A percentile compares a stretch with the other conserved stretches of the same genome.
These are phyloP conservation scores for Solanum pinnatisectum DNA, from an alignment of 257 asterid species.

Conservation along the genomic window DNA sequence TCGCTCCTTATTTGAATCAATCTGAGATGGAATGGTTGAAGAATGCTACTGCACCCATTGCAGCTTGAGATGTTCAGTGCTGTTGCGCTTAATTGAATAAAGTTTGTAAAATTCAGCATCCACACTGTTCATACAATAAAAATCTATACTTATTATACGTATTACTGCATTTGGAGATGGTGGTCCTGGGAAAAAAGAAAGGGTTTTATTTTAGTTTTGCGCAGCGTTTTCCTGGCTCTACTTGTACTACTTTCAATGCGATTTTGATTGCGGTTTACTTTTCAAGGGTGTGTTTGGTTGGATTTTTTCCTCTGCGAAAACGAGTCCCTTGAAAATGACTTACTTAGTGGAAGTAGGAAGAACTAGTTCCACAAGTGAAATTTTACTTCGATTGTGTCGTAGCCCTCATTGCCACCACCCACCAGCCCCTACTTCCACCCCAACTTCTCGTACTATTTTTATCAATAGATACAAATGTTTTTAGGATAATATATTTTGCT, in stretches of 20 bases:
- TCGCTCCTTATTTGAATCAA: conserved; percentile 53
- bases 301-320: neutral
- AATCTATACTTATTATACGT: neutral
- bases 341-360: neutral
- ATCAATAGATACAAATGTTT: too few relatives aligned
- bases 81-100: neutral
- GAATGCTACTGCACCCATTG: conserved; percentile 64
- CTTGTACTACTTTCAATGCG: neutral
- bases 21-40: conserved; percentile 75
- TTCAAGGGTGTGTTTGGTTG: neutral
- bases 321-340: neutral
- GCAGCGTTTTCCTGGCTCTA: neutral
- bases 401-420: neutral
- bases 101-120: neutral
- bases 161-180: neutral
- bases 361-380: neutral
- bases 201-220: neutral
- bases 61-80: conserved; percentile 28
- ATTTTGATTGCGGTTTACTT: neutral
- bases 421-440: neutral
- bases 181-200: neutral
- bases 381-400: neutral
- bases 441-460: neutral
- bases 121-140: neutral
- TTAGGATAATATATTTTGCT: too few relatives aligned